These are phyloP conservation scores for Vigna unguiculata DNA, from an alignment of 306 rosid genomes.

Conservation along the genomic window DNA sequence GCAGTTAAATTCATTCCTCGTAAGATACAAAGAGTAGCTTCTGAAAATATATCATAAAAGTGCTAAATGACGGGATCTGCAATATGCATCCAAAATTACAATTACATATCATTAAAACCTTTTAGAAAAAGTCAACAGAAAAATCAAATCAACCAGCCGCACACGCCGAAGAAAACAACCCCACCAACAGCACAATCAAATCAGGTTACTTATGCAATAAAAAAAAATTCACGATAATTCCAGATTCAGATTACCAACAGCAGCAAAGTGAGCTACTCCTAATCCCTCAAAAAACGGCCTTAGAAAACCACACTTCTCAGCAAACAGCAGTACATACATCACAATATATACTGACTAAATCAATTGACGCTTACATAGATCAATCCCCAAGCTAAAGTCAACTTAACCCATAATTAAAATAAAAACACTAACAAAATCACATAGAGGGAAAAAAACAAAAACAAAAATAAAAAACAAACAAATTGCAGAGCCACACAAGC, in stretches of 20 bases:
- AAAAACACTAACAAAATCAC: background rate
- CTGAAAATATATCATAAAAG: conserved; percentile 5
- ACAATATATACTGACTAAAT: conserved; percentile 18
- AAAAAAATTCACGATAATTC: background rate
- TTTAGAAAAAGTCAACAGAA: background rate
- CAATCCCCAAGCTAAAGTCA: conserved; percentile 46
- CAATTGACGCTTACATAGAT: conserved; percentile 13
- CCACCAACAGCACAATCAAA: conserved; percentile 32
- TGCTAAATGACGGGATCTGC: conserved; percentile 34
- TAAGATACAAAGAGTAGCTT: background rate
- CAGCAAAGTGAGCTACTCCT: conserved; percentile 36
- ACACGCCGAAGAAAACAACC: conserved; percentile 12
- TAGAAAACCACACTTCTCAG: conserved; percentile 8
- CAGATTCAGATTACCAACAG: conserved; percentile 41
- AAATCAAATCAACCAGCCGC: conserved; percentile 35
- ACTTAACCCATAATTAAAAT: conserved; percentile 41
- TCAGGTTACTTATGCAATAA: conserved; percentile 2
- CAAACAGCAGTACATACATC: conserved; percentile 36
- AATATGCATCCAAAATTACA: conserved; percentile 9
- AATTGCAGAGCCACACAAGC: conserved; percentile 12
- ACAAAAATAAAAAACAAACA: background rate
- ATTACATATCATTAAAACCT: background rate
- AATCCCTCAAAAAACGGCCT: conserved; percentile 31
- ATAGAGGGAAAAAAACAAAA: background rate
- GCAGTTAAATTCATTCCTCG: background rate